Conservation (phyloP, 768 basidiomycete species). For the Hygrophorus pudorinus region DNA sequence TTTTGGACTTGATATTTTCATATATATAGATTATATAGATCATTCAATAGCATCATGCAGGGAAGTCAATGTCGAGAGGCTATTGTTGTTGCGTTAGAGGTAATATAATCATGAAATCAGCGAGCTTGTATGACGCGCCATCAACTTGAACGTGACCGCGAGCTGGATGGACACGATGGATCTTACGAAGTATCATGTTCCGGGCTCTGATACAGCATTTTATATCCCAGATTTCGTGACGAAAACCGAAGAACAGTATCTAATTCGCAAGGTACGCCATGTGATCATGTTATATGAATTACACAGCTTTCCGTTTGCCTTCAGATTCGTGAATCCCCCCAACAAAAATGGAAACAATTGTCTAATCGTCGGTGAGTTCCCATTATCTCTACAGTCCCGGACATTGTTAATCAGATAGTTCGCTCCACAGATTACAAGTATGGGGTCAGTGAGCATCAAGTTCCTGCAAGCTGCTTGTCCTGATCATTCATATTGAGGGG, state of each 20-base stretch:
- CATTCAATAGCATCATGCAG: too few species aligned
- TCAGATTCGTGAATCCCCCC: constrained; percentile 72
- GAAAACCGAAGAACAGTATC: constrained; percentile 62
- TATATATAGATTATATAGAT: too few species aligned
- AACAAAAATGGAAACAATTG: constrained; percentile 72
- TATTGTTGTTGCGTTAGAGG: too few species aligned
- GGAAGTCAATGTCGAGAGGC: too few species aligned
- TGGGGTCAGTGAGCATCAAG: constrained; percentile 44
- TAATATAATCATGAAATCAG: too few species aligned
- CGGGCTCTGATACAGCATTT: constrained; percentile 33
- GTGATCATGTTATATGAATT: background rate
- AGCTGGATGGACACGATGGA: constrained; percentile 8
- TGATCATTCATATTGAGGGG: constrained; percentile 34
- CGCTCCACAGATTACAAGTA: constrained; percentile 49
- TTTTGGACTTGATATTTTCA: too few species aligned
- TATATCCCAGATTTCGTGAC: constrained; percentile 46
- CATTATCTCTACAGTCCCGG: background rate
- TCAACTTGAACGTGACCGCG: too few species aligned
- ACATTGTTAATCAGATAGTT: background rate
- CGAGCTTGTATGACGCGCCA: too few species aligned
- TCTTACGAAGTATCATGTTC: constrained; percentile 21
- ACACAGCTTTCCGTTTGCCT: background rate
- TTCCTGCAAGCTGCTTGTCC: background rate
- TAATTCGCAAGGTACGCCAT: constrained; percentile 59
- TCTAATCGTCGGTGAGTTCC: constrained; percentile 54